A percentile compares a stretch with the other conserved stretches of the same genome.
phyloP scores from a whole-genome alignment of 2,329 filamentous ascomycete species.

The Madurella fahalii region DNA sequence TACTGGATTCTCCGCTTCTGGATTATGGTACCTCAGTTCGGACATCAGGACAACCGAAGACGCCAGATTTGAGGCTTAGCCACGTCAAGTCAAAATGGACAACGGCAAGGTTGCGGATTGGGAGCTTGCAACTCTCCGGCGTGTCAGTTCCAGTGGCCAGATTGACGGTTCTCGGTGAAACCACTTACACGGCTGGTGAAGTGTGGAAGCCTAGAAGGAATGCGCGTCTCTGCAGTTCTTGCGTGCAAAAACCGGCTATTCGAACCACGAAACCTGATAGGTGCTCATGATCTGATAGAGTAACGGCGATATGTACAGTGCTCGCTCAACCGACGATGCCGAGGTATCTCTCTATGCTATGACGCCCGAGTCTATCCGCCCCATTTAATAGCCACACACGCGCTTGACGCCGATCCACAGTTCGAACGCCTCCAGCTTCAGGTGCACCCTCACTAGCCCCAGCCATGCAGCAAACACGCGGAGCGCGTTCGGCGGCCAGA shows the following conservation, averaged over 20 bases:
- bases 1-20: too few relatives aligned
- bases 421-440: constrained; percentile 62
- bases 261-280: not conserved
- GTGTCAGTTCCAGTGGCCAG: too few relatives aligned
- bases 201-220: constrained; percentile 2
- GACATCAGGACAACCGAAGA: too few relatives aligned
- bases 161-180: not conserved
- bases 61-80: too few relatives aligned
- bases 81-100: too few relatives aligned
- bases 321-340: not conserved
- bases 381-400: constrained; percentile 32
- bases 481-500: constrained; percentile 55
- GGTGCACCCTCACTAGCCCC: constrained; percentile 55
- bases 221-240: not conserved
- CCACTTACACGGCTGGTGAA: not conserved
- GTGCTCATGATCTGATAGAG: not conserved
- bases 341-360: constrained; percentile 17
- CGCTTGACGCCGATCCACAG: constrained; percentile 55
- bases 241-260: not conserved
- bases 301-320: constrained; percentile 2
- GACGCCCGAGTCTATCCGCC: constrained; percentile 10
- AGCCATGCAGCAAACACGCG: constrained; percentile 54
- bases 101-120: too few relatives aligned
- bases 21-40: too few relatives aligned
- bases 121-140: too few relatives aligned